A percentile compares a stretch with the other conserved stretches of the same genome.
phyloP scores from a whole-genome alignment of 1,284 basidiomycete genomes.

The Cryptococcus sp. region DNA sequence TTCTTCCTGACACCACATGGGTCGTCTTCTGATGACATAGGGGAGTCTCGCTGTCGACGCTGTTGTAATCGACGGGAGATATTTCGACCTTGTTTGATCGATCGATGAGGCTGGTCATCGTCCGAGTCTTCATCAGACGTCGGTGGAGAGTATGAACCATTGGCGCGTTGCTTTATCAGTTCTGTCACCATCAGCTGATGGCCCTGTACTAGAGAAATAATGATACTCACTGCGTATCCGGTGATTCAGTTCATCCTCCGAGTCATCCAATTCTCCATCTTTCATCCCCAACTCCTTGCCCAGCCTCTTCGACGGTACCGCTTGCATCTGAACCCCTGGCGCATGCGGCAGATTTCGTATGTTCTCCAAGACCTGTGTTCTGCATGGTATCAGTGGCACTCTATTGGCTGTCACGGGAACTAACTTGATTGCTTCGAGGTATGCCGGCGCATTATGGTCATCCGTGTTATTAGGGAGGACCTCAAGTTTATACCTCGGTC shows the following conservation, averaged over 20 bases:
- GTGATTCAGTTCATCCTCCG: constrained; percentile 45
- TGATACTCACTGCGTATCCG: constrained; percentile 38
- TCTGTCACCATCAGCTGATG: constrained; percentile 1
- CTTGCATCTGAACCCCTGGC: constrained; percentile 82
- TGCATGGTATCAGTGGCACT: constrained; percentile 32
- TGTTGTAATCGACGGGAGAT: background rate
- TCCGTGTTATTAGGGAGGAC: constrained; percentile 91
- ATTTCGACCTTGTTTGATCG: background rate
- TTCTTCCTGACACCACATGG: constrained; percentile 6
- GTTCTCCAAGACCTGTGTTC: constrained; percentile 69
- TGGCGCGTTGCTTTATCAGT: constrained; percentile 9
- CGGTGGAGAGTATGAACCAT: constrained; percentile 13
- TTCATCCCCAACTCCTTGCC: constrained; percentile 39
- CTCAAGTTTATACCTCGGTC: constrained; percentile 88
- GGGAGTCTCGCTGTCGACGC: background rate
- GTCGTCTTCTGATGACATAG: background rate
- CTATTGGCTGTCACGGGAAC: constrained; percentile 19
- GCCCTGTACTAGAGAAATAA: background rate
- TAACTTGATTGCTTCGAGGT: constrained; percentile 74
- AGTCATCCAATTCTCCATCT: constrained; percentile 39
- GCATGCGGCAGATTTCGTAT: constrained; percentile 72
- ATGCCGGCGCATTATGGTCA: constrained; percentile 81
- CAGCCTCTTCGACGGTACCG: constrained; percentile 58
- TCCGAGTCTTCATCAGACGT: constrained; percentile 18
- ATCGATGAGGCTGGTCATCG: constrained; percentile 3